Evolutionary conservation across 2,329 filamentous ascomycete genomes (phyloP).

Genomic region (Alternaria brassicicola): DNA sequence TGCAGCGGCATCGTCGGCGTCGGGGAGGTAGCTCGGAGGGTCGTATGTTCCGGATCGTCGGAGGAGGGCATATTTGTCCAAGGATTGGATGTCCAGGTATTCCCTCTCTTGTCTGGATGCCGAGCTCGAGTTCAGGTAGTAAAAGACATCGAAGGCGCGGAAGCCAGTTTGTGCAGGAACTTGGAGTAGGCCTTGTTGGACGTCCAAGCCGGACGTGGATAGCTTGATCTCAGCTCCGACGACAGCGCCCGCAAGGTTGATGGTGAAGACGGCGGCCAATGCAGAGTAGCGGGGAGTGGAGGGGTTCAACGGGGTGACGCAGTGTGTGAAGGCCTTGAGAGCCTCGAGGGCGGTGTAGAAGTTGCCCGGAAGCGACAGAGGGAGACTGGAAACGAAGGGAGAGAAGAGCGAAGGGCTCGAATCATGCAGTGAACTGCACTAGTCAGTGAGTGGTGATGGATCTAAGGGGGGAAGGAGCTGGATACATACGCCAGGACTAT

Average conservation of each 20-base stretch:
- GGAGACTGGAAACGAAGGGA: conserved; percentile 81
- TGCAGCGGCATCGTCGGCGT: conserved; percentile 88
- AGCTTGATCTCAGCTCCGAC: conserved; percentile 77
- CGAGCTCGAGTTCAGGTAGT: conserved; percentile 91
- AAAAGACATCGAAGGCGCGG: conserved; percentile 96
- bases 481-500: conserved; percentile 79
- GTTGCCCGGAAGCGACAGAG: conserved; percentile 75
- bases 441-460: conserved; percentile 15
- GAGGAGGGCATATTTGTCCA: conserved; percentile 78
- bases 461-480: background rate
- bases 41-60: conserved; percentile 83
- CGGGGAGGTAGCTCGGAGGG: conserved; percentile 86
- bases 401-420: conserved; percentile 84
- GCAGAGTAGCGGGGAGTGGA: conserved; percentile 80
- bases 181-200: conserved; percentile 76
- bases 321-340: conserved; percentile 83
- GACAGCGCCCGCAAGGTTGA: conserved; percentile 80
- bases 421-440: conserved; percentile 77
- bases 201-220: conserved; percentile 88
- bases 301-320: conserved; percentile 88
- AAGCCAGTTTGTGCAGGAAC: conserved; percentile 81
- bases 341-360: conserved; percentile 81
- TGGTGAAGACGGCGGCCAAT: conserved; percentile 78
- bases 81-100: conserved; percentile 78
- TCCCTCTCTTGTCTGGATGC: conserved; percentile 89